Percentiles rank a stretch among this genome's conserved stretches.
Conservation (phyloP, 805 yeast species). For the Cyberlindnera mrakii region DNA sequence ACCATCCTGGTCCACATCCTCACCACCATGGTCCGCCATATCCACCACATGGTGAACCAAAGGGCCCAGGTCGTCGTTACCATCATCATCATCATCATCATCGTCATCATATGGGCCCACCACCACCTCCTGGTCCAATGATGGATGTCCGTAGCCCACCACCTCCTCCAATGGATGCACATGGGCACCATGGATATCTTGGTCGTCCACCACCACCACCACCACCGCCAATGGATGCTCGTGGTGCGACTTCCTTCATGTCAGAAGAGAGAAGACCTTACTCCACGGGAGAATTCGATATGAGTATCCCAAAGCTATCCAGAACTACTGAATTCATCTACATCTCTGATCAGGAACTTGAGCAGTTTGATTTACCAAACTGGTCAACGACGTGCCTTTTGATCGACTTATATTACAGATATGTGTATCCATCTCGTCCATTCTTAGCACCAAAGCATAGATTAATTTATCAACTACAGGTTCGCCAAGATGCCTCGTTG, state of each 20-base stretch:
- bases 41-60: conserved; percentile 1
- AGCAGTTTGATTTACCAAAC: conserved; percentile 31
- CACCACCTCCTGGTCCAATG: conserved; percentile 1
- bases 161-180: not conserved
- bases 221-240: conserved; percentile 1
- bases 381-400: conserved; percentile 27
- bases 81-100: not conserved
- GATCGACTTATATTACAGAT: conserved; percentile 35
- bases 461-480: conserved; percentile 25
- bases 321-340: conserved; percentile 8
- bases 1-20: not conserved
- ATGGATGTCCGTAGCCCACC: not conserved
- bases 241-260: too few relatives aligned
- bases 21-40: not conserved
- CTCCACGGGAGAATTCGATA: conserved; percentile 1
- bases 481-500: conserved; percentile 26
- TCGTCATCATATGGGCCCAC: not conserved
- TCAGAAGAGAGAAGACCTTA: conserved; percentile 7
- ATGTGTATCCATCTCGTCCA: conserved; percentile 32
- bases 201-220: not conserved
- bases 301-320: conserved; percentile 9
- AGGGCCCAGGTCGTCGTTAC: not conserved
- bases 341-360: conserved; percentile 26
- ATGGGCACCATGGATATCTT: too few relatives aligned
- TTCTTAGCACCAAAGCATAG: conserved; percentile 30